A percentile compares a stretch with the other conserved stretches of the same genome.
Conservation (phyloP, 2,329 filamentous ascomycete genomes). For the Emmonsiellopsis sp. region DNA sequence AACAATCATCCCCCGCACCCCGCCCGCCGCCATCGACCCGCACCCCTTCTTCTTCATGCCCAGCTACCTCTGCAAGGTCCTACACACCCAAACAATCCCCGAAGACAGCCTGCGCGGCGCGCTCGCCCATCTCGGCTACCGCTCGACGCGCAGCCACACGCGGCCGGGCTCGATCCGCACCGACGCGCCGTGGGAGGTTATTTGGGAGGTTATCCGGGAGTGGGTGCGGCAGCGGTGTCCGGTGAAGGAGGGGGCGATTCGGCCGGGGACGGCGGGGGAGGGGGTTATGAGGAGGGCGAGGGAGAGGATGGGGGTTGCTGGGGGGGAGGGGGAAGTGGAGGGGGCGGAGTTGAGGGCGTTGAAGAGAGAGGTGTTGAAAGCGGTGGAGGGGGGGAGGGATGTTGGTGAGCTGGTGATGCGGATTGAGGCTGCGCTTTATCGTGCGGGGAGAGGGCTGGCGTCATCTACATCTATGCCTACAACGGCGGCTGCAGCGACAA, state of each 20-base stretch:
- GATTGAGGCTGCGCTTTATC: constrained; percentile 37
- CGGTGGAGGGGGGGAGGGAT: constrained; percentile 25
- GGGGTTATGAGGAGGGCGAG: constrained; percentile 51
- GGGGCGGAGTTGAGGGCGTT: constrained; percentile 23
- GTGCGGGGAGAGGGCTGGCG: constrained; percentile 16
- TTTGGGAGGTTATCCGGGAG: constrained; percentile 91
- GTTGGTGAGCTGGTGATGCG: constrained; percentile 32
- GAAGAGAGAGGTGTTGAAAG: constrained; percentile 28
- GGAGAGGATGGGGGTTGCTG: constrained; percentile 28
- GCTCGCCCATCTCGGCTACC: constrained; percentile 69
- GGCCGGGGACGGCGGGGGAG: constrained; percentile 61
- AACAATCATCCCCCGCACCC: constrained; percentile 34
- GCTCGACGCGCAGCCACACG: constrained; percentile 76
- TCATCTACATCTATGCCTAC: constrained; percentile 8
- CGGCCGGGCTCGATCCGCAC: constrained; percentile 88
- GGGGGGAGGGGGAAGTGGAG: constrained; percentile 17
- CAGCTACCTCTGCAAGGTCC: constrained; percentile 60
- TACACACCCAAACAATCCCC: constrained; percentile 74
- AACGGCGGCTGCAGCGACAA: not conserved
- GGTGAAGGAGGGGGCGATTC: constrained; percentile 63
- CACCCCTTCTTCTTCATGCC: constrained; percentile 84
- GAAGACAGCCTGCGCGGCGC: constrained; percentile 74
- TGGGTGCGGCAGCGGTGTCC: constrained; percentile 78
- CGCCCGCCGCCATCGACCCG: constrained; percentile 58
- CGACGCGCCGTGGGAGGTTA: constrained; percentile 76